A percentile compares a stretch with the other conserved stretches of the same genome.
These are phyloP conservation scores for Boletus edulis DNA, from an alignment of 768 basidiomycete species.

Conservation along the genomic window DNA sequence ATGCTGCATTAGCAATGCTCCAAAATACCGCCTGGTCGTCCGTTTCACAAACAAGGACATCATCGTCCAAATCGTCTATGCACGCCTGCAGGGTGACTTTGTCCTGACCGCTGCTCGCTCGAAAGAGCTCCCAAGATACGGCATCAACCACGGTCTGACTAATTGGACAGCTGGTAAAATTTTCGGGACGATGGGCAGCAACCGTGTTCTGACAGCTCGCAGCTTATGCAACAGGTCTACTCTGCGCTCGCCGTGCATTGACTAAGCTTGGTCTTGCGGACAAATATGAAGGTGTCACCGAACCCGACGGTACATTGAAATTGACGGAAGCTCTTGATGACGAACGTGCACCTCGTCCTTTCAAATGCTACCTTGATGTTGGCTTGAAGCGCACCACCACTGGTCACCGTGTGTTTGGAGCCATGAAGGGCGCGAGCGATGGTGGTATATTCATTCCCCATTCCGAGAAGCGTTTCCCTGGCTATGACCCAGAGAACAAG, in stretches of 20 bases:
- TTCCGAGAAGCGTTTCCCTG: conserved; percentile 97
- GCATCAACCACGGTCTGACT: conserved; percentile 96
- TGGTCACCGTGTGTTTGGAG: conserved; percentile 95
- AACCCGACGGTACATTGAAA: conserved; percentile 84
- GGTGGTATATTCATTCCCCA: conserved; percentile 98
- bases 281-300: conserved; percentile 93
- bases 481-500: conserved; percentile 92
- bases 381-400: conserved; percentile 98
- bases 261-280: conserved; percentile 95
- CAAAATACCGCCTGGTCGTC: conserved; percentile 98
- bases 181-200: background rate
- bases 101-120: conserved; percentile 87
- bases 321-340: conserved; percentile 85
- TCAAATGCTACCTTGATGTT: conserved; percentile 98
- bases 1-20: conserved; percentile 65
- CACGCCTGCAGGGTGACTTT: conserved; percentile 96
- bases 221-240: conserved; percentile 98
- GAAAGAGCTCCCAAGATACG: conserved; percentile 90
- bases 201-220: conserved; percentile 1
- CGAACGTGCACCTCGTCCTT: conserved; percentile 95
- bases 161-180: conserved; percentile 93
- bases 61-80: conserved; percentile 94
- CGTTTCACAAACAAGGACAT: conserved; percentile 98
- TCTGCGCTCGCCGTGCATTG: conserved; percentile 91
- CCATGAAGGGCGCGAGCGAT: conserved; percentile 97